Base-by-base conservation (phyloP, 2,329 filamentous ascomycete species). In the Rhexocercosporidium sp. region DNA sequence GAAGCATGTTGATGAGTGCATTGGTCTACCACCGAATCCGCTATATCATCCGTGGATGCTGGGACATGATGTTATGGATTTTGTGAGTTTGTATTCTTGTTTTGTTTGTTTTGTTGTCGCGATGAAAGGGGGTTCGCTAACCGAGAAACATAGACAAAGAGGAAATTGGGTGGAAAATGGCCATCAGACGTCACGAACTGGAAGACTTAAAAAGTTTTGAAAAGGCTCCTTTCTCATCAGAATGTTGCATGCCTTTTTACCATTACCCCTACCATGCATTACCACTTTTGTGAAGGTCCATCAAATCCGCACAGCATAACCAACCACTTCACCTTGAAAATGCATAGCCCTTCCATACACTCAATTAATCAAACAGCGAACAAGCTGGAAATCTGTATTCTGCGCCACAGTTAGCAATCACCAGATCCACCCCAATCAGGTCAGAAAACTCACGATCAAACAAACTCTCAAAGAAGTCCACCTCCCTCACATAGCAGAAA, bases 1-100 rank as follows among this genome's bases (percentile, higher is more conserved):
- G 2, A 59, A 59, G 14, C 64, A 66, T 59, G 29, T 64, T 46
- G 60, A 69, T 59, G 54, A 66, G 20, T 25, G 57, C 16, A 62
- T 63, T 8, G 63, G 57, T 4, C 3, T 60, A 3, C 62, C 57
- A 3, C 54, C 61, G 11, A 89, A 87, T 71, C 86, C 87, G 0
- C 78, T 84, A 44, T 83, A 88, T 1, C 87, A 90, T 74, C 83
- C 85, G 0, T 90, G 87, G 84, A 69, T 90, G 47, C 90, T 86
- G 67, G 86, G 87, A 0, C 67, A 69, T 69, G 64, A 69, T 63
- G 54, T 60, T 25, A 27, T 66, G 31, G 67, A 51, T 27, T 66
- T 64, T 60, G 67, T 69, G 39, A 69, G 67, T 64, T 31, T 20
- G 34, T 9, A 2, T 12, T 22, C 7, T 16, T 16, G 8, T 29